Conservation (phyloP, 257 asterid genomes). For the Lavandula angustifolia region DNA sequence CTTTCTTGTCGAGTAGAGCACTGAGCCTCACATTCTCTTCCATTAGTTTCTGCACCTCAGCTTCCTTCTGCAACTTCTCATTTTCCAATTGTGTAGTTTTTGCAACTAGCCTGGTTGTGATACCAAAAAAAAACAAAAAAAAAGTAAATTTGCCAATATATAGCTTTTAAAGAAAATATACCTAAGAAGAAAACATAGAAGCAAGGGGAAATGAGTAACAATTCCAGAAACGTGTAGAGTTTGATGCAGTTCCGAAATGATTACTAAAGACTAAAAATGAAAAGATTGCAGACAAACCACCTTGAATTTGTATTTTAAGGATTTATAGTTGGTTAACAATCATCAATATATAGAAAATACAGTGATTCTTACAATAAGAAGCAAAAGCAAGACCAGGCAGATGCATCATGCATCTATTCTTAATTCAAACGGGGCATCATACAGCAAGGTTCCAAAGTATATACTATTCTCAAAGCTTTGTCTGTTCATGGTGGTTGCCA, state of each 20-base stretch:
- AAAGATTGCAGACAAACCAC: neutral
- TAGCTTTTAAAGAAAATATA: neutral
- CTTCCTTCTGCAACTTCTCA: slow-evolving; percentile 91
- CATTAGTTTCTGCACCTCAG: slow-evolving; percentile 86
- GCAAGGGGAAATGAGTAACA: neutral
- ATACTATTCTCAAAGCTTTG: neutral
- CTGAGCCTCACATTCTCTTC: slow-evolving; percentile 78
- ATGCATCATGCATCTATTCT: neutral
- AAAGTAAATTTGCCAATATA: slow-evolving; percentile 17
- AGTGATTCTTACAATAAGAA: neutral
- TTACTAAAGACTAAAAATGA: neutral
- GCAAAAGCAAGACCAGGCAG: neutral
- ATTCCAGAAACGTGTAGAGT: slow-evolving; percentile 5
- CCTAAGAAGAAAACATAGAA: neutral
- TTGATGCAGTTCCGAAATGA: neutral
- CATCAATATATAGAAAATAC: neutral
- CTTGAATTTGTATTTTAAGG: neutral
- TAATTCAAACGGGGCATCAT: neutral
- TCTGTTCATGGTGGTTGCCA: neutral
- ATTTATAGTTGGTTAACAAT: neutral
- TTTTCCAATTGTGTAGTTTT: slow-evolving; percentile 82
- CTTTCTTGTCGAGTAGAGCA: slow-evolving; percentile 86
- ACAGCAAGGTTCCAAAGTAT: neutral
- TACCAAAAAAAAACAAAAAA: slow-evolving; percentile 25
- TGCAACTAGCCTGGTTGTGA: slow-evolving; percentile 63